A percentile compares a stretch with the other conserved stretches of the same genome.
Evolutionary conservation across 2,329 filamentous ascomycete genomes (phyloP).

Genomic region (Knufia fluminis): DNA sequence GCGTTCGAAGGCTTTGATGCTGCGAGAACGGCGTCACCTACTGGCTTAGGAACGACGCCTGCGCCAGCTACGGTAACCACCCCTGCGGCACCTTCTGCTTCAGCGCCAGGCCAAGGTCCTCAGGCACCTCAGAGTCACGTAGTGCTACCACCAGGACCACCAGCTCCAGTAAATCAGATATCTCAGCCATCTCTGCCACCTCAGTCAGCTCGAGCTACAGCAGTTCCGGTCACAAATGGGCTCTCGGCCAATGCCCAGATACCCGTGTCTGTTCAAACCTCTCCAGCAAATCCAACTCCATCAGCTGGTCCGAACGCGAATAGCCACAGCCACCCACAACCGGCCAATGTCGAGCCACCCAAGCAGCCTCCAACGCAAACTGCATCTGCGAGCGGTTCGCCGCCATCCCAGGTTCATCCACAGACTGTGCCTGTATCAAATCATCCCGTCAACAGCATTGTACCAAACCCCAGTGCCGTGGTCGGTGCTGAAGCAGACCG

Average conservation of each 20-base stretch:
- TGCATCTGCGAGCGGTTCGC: no score
- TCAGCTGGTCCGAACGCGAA: no score
- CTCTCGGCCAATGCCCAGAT: neutral
- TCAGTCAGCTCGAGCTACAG: neutral
- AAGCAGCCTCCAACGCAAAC: no score
- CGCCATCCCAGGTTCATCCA: no score
- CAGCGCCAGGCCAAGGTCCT: neutral
- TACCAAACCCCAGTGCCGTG: no score
- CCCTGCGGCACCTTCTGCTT: neutral
- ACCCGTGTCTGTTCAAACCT: neutral
- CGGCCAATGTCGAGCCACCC: no score
- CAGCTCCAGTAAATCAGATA: no score
- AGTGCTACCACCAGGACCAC: neutral
- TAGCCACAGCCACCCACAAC: no score
- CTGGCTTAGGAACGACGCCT: neutral
- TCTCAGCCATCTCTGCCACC: neutral
- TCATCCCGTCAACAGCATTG: no score
- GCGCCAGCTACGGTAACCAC: neutral
- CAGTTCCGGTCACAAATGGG: neutral
- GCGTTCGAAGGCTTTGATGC: constrained; percentile 4
- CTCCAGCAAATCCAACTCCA: neutral
- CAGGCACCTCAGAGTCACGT: neutral
- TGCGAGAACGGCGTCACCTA: neutral
- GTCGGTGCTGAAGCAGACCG: no score
- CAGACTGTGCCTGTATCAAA: no score